Evolutionary conservation across 2,329 filamentous ascomycete genomes (phyloP).

Genomic region (Cercospora sesami): DNA sequence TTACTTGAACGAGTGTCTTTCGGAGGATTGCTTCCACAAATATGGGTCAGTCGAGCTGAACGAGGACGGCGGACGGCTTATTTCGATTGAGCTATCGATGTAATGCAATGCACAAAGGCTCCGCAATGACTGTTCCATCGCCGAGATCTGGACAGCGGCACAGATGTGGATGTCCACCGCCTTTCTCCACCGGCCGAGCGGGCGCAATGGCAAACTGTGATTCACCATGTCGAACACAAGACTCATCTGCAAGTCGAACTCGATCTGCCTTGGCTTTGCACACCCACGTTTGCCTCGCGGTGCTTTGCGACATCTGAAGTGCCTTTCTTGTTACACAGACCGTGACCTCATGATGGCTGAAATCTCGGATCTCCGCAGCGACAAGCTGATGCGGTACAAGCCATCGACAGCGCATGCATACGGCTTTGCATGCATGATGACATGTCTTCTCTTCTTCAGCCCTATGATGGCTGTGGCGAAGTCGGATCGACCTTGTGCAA

Average conservation of each 20-base stretch:
- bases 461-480: not conserved
- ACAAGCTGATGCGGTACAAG: not conserved
- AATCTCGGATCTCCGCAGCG: conserved; percentile 7
- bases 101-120: not conserved
- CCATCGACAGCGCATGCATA: conserved; percentile 7
- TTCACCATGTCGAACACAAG: not conserved
- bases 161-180: not conserved
- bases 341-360: not conserved
- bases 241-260: not conserved
- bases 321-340: not conserved
- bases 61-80: not conserved
- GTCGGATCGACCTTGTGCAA: not conserved
- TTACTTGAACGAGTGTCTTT: not conserved
- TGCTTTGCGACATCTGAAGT: not conserved
- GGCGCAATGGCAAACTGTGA: not conserved
- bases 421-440: not conserved
- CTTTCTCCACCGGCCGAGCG: not conserved
- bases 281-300: not conserved
- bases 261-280: not conserved
- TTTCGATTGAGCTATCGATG: not conserved
- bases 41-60: not conserved
- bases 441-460: conserved; percentile 1
- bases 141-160: not conserved
- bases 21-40: not conserved
- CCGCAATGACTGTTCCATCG: not conserved